These are phyloP conservation scores for Salix koriyanagi DNA, from an alignment of 345 rosid genomes.

Conservation along the genomic window DNA sequence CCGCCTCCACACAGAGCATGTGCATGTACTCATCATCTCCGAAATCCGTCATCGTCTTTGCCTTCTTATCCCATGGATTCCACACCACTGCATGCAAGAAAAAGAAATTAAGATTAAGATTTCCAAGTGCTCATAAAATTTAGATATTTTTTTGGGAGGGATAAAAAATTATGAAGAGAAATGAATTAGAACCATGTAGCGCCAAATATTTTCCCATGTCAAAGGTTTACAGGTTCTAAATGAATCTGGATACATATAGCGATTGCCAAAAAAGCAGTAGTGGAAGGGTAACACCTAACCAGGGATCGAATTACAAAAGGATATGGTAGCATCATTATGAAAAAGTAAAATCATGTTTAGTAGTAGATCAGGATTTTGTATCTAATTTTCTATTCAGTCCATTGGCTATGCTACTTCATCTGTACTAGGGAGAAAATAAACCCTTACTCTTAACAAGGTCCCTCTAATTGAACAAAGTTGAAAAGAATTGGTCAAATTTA, in stretches of 20 bases:
- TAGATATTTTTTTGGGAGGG: neutral
- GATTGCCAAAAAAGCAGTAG: too few species aligned
- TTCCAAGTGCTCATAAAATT: neutral
- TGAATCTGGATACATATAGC: neutral
- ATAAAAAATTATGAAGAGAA: neutral
- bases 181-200: neutral
- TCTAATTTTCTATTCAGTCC: neutral
- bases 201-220: neutral
- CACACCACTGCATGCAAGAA: conserved; percentile 20
- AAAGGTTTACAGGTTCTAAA: neutral
- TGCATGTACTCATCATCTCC: conserved; percentile 79
- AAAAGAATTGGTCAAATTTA: conserved; percentile 26
- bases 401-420: neutral
- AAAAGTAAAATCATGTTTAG: neutral
- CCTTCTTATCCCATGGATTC: conserved; percentile 32
- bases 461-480: neutral
- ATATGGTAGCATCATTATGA: neutral
- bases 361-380: neutral
- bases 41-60: conserved; percentile 20
- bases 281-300: neutral
- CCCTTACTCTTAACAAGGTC: neutral
- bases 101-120: neutral
- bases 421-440: neutral
- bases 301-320: neutral
- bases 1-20: conserved; percentile 27